Evolutionary conservation across 352 stramenopile species (phyloP).

Genomic region (Phytophthora palmivora): DNA sequence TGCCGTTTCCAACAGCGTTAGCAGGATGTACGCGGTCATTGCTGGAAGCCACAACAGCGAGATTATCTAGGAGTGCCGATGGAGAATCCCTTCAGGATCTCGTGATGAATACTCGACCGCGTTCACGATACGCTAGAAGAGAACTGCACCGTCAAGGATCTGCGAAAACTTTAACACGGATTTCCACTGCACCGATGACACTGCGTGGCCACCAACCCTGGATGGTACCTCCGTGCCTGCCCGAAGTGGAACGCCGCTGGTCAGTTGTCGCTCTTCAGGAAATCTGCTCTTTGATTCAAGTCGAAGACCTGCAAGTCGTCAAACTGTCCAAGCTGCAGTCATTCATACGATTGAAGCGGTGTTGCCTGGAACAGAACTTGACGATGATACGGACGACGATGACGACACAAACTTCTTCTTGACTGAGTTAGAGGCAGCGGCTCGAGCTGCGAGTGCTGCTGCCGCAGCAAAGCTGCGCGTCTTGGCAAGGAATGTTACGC

Average conservation of each 20-base stretch:
- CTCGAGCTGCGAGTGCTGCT: constrained; percentile 24
- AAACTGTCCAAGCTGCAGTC: constrained; percentile 15
- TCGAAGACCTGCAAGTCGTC: constrained; percentile 16
- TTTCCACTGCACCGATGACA: constrained; percentile 34
- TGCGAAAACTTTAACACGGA: constrained; percentile 44
- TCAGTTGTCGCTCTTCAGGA: constrained; percentile 11
- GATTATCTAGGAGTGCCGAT: constrained; percentile 1
- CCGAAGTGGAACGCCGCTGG: neutral
- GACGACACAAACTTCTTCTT: constrained; percentile 75
- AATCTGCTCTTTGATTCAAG: constrained; percentile 4
- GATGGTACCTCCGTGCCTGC: neutral
- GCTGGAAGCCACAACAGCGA: constrained; percentile 15
- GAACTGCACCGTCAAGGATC: constrained; percentile 40
- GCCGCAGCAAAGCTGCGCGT: constrained; percentile 27
- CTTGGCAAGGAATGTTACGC: constrained; percentile 50
- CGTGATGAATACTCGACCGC: constrained; percentile 51
- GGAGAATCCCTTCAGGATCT: constrained; percentile 25
- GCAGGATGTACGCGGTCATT: constrained; percentile 7
- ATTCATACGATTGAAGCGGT: constrained; percentile 23
- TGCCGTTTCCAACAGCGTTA: constrained; percentile 20
- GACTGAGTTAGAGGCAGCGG: constrained; percentile 69
- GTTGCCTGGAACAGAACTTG: constrained; percentile 11
- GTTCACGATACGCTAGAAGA: constrained; percentile 62
- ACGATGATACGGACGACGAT: constrained; percentile 38
- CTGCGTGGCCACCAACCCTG: constrained; percentile 9